Percentiles rank a stretch among this genome's conserved stretches.
phyloP scores from a whole-genome alignment of 192 early-diverging fungal genomes.

The Gigaspora rosea region DNA sequence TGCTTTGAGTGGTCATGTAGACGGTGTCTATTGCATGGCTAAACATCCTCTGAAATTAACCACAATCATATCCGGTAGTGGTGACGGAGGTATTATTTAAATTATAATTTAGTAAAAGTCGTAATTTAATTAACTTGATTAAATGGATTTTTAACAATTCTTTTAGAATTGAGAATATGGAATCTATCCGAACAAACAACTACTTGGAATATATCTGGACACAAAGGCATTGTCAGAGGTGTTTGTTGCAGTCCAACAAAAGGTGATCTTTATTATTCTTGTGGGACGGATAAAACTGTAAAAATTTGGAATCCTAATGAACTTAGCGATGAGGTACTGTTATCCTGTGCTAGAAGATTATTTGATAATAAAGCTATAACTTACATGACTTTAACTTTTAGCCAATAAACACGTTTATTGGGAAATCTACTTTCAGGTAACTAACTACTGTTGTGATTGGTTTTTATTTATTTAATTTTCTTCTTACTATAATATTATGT shows the following conservation, averaged over 20 bases:
- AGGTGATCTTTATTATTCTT: slow-evolving; percentile 78
- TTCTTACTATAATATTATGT: not conserved
- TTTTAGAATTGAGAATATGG: slow-evolving; percentile 87
- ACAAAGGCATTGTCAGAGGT: slow-evolving; percentile 88
- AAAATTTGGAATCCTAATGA: slow-evolving; percentile 85
- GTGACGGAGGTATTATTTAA: slow-evolving; percentile 77
- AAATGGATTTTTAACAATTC: too few relatives aligned
- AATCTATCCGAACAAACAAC: slow-evolving; percentile 75
- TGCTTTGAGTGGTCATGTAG: slow-evolving; percentile 86
- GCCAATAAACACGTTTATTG: slow-evolving; percentile 76
- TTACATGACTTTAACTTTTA: not conserved
- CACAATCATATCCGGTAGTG: slow-evolving; percentile 84
- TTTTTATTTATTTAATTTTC: not conserved
- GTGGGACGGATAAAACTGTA: slow-evolving; percentile 90
- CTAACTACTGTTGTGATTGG: not conserved
- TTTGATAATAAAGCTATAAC: too few relatives aligned
- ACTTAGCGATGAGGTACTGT: slow-evolving; percentile 28
- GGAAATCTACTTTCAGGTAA: slow-evolving; percentile 72
- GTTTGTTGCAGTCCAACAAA: slow-evolving; percentile 69
- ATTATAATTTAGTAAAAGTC: not conserved
- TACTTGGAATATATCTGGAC: slow-evolving; percentile 74
- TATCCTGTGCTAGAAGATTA: too few relatives aligned
- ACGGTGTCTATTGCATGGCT: slow-evolving; percentile 93
- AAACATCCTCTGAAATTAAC: slow-evolving; percentile 91
- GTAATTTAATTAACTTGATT: too few relatives aligned